A percentile compares a stretch with the other conserved stretches of the same genome.
Conservation (phyloP, 164 flowering plant genomes). For the Macadamia integrifolia region DNA sequence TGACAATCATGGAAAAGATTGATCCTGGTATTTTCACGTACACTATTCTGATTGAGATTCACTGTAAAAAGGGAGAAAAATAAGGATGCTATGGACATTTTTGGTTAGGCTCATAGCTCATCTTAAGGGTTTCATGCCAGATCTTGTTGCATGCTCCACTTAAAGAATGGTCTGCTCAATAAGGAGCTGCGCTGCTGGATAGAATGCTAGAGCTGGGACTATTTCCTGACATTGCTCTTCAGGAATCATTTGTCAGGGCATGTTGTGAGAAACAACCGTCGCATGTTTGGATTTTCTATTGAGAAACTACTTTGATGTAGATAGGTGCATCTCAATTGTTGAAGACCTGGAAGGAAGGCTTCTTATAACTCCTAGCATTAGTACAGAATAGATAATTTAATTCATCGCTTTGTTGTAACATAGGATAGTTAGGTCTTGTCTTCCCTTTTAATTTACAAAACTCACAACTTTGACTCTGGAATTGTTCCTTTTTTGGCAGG, state of each 20-base stretch:
- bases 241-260: slow-evolving; percentile 10
- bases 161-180: background rate
- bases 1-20: slow-evolving; percentile 3
- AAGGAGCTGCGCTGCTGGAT: slow-evolving; percentile 3
- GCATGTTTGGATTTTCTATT: background rate
- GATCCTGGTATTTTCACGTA: background rate
- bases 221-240: background rate
- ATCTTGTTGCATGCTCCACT: background rate
- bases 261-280: slow-evolving; percentile 1
- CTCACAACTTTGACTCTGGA: too few species aligned
- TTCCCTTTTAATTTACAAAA: too few species aligned
- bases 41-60: background rate
- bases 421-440: too few species aligned
- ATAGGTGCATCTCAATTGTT: background rate
- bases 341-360: background rate
- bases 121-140: background rate
- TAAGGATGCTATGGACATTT: background rate
- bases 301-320: slow-evolving; percentile 1
- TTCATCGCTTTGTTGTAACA: background rate
- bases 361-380: background rate
- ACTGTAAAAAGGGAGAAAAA: background rate
- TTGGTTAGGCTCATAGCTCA: background rate
- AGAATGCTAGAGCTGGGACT: slow-evolving; percentile 7
- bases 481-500: too few species aligned
- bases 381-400: background rate